These are phyloP conservation scores for Infundibulicybe gibba DNA, from an alignment of 768 basidiomycete species.

Conservation along the genomic window DNA sequence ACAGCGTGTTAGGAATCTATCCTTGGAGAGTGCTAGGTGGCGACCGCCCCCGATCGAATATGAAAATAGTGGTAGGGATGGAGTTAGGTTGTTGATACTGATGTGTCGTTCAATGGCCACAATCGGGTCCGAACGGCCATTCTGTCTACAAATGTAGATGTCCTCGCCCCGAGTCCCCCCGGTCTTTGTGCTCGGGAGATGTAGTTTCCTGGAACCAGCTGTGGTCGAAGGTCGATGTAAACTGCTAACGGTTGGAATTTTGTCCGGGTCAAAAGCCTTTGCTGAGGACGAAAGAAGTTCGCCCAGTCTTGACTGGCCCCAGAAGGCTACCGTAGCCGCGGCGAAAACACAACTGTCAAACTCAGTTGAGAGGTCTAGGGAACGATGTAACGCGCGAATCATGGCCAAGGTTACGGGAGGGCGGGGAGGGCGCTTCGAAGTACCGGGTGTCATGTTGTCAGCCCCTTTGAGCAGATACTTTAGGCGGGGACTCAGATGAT, in stretches of 20 bases:
- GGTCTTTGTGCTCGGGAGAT: slow-evolving; percentile 22
- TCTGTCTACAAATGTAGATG: too few species aligned
- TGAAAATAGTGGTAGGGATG: slow-evolving; percentile 10
- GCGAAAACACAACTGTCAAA: slow-evolving; percentile 19
- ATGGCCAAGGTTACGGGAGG: slow-evolving; percentile 18
- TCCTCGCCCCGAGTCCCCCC: slow-evolving; percentile 12
- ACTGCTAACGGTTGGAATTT: slow-evolving; percentile 1
- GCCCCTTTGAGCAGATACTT: slow-evolving; percentile 18
- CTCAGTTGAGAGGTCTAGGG: slow-evolving; percentile 11
- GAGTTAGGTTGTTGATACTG: slow-evolving; percentile 3
- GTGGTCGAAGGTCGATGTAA: slow-evolving; percentile 3
- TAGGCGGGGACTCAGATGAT: too few species aligned
- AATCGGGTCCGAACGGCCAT: slow-evolving; percentile 17
- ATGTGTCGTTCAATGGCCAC: slow-evolving; percentile 9
- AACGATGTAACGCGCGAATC: slow-evolving; percentile 9
- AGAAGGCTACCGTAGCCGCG: slow-evolving; percentile 22
- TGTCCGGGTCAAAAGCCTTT: too few species aligned
- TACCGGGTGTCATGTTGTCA: slow-evolving; percentile 16
- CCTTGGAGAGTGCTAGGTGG: slow-evolving; percentile 10
- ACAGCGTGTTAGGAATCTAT: slow-evolving; percentile 14
- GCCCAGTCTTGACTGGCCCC: slow-evolving; percentile 26
- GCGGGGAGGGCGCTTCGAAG: slow-evolving; percentile 8
- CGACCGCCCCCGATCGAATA: slow-evolving; percentile 1
- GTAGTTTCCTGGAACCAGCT: slow-evolving; percentile 10
- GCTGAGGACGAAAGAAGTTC: slow-evolving; percentile 19